Percentiles rank a stretch among this genome's conserved stretches.
phyloP scores from a whole-genome alignment of 768 basidiomycete species.

The Dioszegia crocea region DNA sequence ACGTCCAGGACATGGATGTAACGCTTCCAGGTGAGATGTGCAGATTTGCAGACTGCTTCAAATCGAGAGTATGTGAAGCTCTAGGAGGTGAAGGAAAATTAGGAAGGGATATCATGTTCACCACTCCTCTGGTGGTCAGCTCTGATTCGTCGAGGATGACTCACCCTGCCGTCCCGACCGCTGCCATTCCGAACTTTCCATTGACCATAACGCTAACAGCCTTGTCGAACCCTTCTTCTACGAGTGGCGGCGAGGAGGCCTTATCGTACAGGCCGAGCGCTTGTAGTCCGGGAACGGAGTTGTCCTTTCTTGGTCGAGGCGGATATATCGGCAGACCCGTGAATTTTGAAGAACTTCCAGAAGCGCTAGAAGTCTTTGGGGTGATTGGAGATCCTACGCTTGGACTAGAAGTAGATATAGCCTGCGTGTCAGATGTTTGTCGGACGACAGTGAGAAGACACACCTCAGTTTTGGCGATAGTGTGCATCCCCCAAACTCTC shows the following conservation, averaged over 20 bases:
- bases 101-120: constrained; percentile 68
- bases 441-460: not conserved
- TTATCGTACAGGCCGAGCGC: constrained; percentile 4
- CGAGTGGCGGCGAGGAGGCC: not conserved
- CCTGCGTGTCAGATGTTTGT: too few species aligned
- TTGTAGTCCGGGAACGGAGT: not conserved
- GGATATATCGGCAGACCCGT: constrained; percentile 3
- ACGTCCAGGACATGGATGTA: constrained; percentile 74
- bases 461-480: not conserved
- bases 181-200: constrained; percentile 72
- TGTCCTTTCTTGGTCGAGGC: not conserved
- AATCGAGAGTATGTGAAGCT: constrained; percentile 58
- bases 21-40: constrained; percentile 39
- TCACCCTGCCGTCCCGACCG: constrained; percentile 71
- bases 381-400: not conserved
- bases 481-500: constrained; percentile 31
- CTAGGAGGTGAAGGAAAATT: constrained; percentile 60
- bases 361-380: not conserved
- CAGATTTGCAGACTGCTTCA: constrained; percentile 27
- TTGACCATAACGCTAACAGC: constrained; percentile 60
- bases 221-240: not conserved
- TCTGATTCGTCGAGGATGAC: not conserved
- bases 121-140: constrained; percentile 56
- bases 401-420: not conserved
- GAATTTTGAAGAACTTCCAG: too few species aligned